Evolutionary conservation across 345 rosid species (phyloP).

Genomic region (Euphorbia tirucalli): DNA sequence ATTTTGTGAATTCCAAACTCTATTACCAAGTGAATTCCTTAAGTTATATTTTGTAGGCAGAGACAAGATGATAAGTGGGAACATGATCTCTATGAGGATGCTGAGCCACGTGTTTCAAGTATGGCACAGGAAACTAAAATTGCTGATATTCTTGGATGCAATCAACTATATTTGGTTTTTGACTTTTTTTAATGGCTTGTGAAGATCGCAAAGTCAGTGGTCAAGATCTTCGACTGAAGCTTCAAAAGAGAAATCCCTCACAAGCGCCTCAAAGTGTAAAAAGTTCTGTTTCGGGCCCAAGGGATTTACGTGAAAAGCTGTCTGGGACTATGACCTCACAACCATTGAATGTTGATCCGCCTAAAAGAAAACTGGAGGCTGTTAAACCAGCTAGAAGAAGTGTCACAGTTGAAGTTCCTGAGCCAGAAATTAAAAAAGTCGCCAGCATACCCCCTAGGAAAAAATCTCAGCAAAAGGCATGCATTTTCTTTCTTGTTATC

Average conservation of each 20-base stretch:
- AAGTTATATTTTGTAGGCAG: conserved; percentile 54
- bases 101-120: conserved; percentile 64
- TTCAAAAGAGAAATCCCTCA: conserved; percentile 59
- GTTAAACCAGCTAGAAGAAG: conserved; percentile 57
- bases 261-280: conserved; percentile 51
- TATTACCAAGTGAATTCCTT: conserved; percentile 6
- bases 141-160: conserved; percentile 40
- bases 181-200: conserved; percentile 48
- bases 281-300: conserved; percentile 47
- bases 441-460: conserved; percentile 45
- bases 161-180: conserved; percentile 38
- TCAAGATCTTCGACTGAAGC: conserved; percentile 90
- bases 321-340: conserved; percentile 73
- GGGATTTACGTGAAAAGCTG: conserved; percentile 87
- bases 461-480: conserved; percentile 63
- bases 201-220: conserved; percentile 66
- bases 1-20: background rate
- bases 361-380: conserved; percentile 47
- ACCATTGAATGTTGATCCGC: conserved; percentile 47
- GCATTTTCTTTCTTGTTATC: background rate
- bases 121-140: conserved; percentile 38
- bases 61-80: conserved; percentile 98
- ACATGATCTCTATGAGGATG: conserved; percentile 75
- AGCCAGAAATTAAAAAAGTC: conserved; percentile 50
- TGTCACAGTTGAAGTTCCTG: conserved; percentile 54